These are phyloP conservation scores for Climacium dendroides DNA, from an alignment of 225 moss, liverwort and hornwort genomes.

Conservation along the genomic window DNA sequence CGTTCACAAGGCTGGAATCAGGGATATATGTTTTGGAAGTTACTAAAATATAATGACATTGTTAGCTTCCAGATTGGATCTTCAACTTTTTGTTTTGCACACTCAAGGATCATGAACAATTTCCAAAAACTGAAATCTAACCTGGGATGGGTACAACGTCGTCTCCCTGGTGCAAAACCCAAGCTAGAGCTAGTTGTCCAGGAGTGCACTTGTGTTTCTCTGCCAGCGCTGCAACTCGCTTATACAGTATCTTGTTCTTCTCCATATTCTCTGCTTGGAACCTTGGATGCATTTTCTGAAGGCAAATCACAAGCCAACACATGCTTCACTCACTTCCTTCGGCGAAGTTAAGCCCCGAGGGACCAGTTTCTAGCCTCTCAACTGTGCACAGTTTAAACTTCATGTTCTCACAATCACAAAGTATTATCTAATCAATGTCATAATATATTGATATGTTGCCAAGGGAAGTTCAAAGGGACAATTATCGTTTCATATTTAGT, in stretches of 20 bases:
- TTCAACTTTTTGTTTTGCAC: not conserved
- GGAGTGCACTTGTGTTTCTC: not conserved
- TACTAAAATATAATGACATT: too few relatives aligned
- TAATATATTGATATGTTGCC: not conserved
- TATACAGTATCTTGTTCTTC: not conserved
- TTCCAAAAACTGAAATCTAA: not conserved
- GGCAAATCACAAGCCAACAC: not conserved
- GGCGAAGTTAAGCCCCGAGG: not conserved
- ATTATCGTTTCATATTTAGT: not conserved
- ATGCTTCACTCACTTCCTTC: not conserved
- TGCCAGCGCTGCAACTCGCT: not conserved
- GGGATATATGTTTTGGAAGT: too few relatives aligned
- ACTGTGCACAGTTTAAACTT: not conserved
- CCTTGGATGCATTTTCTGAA: not conserved
- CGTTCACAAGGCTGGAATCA: too few relatives aligned
- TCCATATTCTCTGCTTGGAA: conserved; percentile 4
- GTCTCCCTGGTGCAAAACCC: not conserved
- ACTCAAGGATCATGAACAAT: not conserved
- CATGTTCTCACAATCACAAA: not conserved
- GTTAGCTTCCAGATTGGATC: not conserved
- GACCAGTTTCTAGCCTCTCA: not conserved
- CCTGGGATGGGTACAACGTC: conserved; percentile 1
- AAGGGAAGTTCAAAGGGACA: not conserved
- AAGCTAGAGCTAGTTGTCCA: not conserved
- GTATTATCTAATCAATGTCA: not conserved